phyloP scores from a whole-genome alignment of 202 grass and related monocot genomes.

The Carex arenaria region DNA sequence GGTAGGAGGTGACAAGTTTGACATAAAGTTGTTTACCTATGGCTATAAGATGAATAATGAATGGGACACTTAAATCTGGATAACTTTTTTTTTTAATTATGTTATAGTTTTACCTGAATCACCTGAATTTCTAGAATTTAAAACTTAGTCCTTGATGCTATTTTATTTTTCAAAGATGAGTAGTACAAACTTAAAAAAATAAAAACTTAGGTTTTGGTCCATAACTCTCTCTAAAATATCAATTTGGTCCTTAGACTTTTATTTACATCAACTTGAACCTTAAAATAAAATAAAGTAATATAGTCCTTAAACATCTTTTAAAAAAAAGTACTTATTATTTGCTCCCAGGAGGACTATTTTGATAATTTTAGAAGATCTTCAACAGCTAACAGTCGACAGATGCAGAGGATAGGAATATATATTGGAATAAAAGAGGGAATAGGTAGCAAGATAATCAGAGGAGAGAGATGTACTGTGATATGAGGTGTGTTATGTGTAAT shows the following conservation, averaged over 20 bases:
- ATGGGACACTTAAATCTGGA: not conserved
- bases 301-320: too few relatives aligned
- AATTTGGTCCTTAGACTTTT: too few relatives aligned
- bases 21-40: conserved; percentile 4
- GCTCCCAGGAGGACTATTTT: too few relatives aligned
- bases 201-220: not conserved
- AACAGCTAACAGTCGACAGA: too few relatives aligned
- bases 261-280: not conserved
- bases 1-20: not conserved
- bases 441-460: too few relatives aligned
- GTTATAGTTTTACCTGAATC: not conserved
- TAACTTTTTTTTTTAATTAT: not conserved
- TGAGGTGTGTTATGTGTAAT: too few relatives aligned
- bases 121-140: not conserved
- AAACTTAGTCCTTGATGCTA: not conserved
- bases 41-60: not conserved
- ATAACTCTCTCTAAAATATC: not conserved
- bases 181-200: not conserved
- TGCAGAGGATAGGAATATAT: too few relatives aligned
- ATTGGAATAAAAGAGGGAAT: too few relatives aligned
- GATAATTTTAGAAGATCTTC: too few relatives aligned
- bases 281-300: too few relatives aligned
- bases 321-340: too few relatives aligned
- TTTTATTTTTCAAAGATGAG: not conserved
- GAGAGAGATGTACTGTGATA: too few relatives aligned